Base-by-base conservation (phyloP, 2,329 filamentous ascomycete genomes). In the Aspergillus caelatus region DNA sequence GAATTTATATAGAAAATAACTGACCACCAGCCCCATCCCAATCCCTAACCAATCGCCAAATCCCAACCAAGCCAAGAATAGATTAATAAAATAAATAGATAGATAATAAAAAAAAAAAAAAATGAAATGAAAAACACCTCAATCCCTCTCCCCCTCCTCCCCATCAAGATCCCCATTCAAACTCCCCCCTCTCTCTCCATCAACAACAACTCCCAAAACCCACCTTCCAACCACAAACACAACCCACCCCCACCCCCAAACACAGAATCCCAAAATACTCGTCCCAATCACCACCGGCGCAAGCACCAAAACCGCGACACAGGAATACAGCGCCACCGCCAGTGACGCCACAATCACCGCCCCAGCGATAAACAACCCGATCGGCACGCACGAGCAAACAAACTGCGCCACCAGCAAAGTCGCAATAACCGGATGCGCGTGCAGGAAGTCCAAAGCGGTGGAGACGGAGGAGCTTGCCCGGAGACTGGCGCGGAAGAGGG, bases 211-310 rank as follows among this genome's bases (percentile, higher is more conserved):
- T 55, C 59, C 62, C 61, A 60, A 57, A 28, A 46, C 58, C 67
- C 64, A 63, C 43, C 50, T 65, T 52, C 75, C 58, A 43, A 74
- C 68, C 57, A 73, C 72, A 65, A 74, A 93, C 55, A 83, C 85
- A 16, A 83, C 85, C 10, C 90, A 79, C 9, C 84, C 88, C 87
- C 89, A 91, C 21, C 86, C 77, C 86, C 91, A 94, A 65, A 90
- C 77, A 64, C 89, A 83, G 1, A 88, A 78, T 6, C 87, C 90
- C 26, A 88, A 75, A 55, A 84, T 84, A 14, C 85, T 87, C 3
- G 89, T 89, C 65, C 92, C 75, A 75, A 91, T 85, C 43, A 94
- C 79, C 0, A 88, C 85, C 1, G 91, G 91, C 0, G 92, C 78
- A 19, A 95, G 83, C 46, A 94, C 74, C 55, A 92, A 74, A 12